Base-by-base conservation (phyloP, 2,329 filamentous ascomycete species). In the Elsinoe arachidis region DNA sequence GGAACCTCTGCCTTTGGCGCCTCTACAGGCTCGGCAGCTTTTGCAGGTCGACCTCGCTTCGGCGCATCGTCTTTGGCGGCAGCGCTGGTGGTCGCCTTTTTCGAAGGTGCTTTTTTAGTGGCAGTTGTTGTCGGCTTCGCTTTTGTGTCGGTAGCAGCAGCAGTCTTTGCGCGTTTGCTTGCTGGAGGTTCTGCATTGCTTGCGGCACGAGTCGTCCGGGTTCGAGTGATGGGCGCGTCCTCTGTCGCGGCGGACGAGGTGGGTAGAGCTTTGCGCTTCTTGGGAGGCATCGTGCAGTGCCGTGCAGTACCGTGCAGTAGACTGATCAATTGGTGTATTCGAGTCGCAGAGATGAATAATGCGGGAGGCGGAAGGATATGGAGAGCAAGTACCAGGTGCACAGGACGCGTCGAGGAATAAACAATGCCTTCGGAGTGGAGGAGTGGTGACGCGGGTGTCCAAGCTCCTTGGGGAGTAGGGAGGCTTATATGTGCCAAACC, bases 41-140 rank as follows among this genome's bases (percentile, higher is more conserved):
- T 67, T 15, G 66, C 68, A 11, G 67, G 68, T 57, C 66, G 63
- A 23, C 65, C 63, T 17, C 66, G 64, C 60, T 67, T 69, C 4
- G 65, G 61, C 47, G 60, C 57, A 34, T 59, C 58, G 57, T 61
- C 58, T 59, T 61, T 23, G 59, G 46, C 9, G 56, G 38, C 6
- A 23, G 17, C 19, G 33, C 33, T 38, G 11, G 57, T 37, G 15
- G 58, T 41, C 51, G 60, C 15, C 37, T 59, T 57, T 17, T 56
- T 54, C 17, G 39, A 15, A 14, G 54, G 46, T 15, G 54, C 58
- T 38, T 14, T 44, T 38, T 19, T 39, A 11, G 44, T 38, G 19
- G 17, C 21, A 6, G 26, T 54, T 7, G 49, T 53, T 10, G 47
- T 17, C 1, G 46, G 43, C 34, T 51, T 57, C 7, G 37, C 17